phyloP scores from a whole-genome alignment of 176 grass and related monocot species.

The Oryza glumipatula region DNA sequence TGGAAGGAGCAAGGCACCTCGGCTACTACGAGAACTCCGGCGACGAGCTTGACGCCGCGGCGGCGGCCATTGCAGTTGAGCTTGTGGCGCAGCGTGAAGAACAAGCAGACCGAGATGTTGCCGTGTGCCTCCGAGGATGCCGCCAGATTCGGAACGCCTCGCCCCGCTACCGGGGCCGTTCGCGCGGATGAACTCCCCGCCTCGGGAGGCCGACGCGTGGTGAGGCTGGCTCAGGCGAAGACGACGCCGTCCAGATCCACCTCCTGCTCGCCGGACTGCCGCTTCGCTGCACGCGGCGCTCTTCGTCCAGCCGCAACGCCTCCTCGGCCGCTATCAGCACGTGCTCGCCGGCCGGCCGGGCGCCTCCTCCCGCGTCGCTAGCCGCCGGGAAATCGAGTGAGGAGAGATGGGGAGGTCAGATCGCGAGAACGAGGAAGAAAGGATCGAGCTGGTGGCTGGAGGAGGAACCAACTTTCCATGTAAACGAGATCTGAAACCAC shows the following conservation, averaged over 20 bases:
- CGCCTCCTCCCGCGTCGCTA: background rate
- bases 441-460: background rate
- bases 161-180: background rate
- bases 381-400: background rate
- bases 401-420: background rate
- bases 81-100: background rate
- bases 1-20: background rate
- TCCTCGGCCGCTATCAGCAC: background rate
- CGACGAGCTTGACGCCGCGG: background rate
- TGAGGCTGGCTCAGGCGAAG: background rate
- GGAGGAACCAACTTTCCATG: slow-evolving; percentile 1
- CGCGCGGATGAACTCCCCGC: background rate
- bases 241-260: background rate
- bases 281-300: background rate
- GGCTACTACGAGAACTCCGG: background rate
- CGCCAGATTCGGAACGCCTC: slow-evolving; percentile 1
- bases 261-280: background rate
- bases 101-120: background rate
- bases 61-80: background rate
- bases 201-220: background rate
- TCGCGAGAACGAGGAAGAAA: background rate
- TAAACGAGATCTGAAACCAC: background rate
- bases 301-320: background rate
- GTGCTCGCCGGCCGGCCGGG: background rate
- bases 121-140: background rate